Percentiles rank a stretch among this genome's conserved stretches.
Conservation (phyloP, 768 basidiomycete species). For the Mycena belliarum region DNA sequence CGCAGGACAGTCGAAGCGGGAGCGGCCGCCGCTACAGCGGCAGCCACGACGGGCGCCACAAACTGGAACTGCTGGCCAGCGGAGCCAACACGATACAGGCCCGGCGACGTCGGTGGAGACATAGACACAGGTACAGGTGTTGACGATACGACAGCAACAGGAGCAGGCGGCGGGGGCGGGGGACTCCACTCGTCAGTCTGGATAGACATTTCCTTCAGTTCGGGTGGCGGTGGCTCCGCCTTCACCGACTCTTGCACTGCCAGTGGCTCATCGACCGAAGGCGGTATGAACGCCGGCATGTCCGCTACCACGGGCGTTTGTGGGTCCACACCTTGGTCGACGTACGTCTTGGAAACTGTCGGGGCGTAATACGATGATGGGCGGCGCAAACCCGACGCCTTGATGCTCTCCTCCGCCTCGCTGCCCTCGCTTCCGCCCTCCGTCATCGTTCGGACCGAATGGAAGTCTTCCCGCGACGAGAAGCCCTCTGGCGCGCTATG, state of each 20-base stretch:
- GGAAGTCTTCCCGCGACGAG: background rate
- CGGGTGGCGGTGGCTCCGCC: constrained; percentile 39
- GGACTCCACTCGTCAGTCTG: constrained; percentile 79
- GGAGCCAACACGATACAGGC: constrained; percentile 22
- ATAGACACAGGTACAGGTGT: constrained; percentile 23
- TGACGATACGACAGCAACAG: constrained; percentile 33
- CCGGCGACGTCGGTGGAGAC: constrained; percentile 22
- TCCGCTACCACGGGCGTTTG: constrained; percentile 9
- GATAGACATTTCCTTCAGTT: constrained; percentile 71
- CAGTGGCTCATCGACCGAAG: constrained; percentile 27
- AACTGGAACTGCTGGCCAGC: constrained; percentile 26
- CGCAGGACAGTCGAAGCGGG: constrained; percentile 46
- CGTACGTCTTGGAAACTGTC: constrained; percentile 24
- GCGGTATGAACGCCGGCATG: background rate
- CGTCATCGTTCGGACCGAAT: constrained; percentile 57
- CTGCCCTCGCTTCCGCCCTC: constrained; percentile 52
- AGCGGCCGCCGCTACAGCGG: constrained; percentile 24
- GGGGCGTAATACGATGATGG: constrained; percentile 31
- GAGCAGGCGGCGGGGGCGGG: constrained; percentile 35
- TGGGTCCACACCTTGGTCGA: constrained; percentile 21
- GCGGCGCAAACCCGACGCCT: constrained; percentile 52
- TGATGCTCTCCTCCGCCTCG: constrained; percentile 76
- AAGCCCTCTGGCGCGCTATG: too few species aligned
- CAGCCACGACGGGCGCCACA: constrained; percentile 21
- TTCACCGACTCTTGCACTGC: constrained; percentile 20